Base-by-base conservation (phyloP, 1,139 yeast genomes). In the Pichia sp. region DNA sequence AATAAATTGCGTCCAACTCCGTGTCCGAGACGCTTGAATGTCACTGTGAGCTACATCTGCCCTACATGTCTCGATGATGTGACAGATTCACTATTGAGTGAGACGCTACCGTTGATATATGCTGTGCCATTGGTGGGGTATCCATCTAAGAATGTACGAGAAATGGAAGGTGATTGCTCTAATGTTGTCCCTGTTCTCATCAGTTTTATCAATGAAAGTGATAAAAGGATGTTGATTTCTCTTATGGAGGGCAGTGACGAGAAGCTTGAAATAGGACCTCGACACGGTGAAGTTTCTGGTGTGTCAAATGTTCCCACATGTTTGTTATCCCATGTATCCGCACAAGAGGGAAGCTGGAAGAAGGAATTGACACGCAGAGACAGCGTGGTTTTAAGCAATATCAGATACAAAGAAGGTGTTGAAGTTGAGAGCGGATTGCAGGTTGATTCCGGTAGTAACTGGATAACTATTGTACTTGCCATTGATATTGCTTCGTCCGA, bases 91-190 rank as follows among this genome's bases (percentile, higher is more conserved):
- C 22, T 19, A 10, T 25, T 37, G 17, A 15, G 6, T 23, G 21
- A 12, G 2, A 7, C 19, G 8, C 7, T 33, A 1, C 44, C 39
- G 2, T 8, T 37, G 1, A 19, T 33, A 10, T 37, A 37, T 30
- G 22, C 21, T 23, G 29, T 33, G 7, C 39, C 39, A 3, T 25
- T 39, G 39, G n/a, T 39, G 5, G 37, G 37, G 12, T 35, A 26
- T 19, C 32, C 34, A 8, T 26, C 36, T 11, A 19, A 20, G 3
- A 15, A 11, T 2, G 13, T 34, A 3, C 17, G 27, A 6, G 27
- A 22, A 6, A 4, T 24, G 2, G 13, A 15, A 8, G 14, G 20
- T 6, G 38, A 22, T 6, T 30, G 28, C 11, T 5, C 3, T 2
- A 14, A 19, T 2, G 11, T 13, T 3, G 30, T 38, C 4, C 41